These are phyloP conservation scores for Saccharomyces hybrid DNA, from an alignment of 1,139 yeast genomes.

Conservation along the genomic window DNA sequence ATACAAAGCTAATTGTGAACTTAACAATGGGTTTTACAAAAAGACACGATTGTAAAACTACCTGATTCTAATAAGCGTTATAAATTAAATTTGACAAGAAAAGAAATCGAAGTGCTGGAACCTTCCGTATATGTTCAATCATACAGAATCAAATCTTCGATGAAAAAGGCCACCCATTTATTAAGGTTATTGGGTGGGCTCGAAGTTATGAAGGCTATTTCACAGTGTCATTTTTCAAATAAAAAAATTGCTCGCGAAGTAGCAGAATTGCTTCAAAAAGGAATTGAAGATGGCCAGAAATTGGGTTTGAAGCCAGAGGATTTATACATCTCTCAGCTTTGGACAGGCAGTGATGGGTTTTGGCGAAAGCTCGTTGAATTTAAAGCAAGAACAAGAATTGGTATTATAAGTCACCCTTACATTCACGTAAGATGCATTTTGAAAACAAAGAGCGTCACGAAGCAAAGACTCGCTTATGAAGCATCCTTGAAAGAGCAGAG, in stretches of 20 bases:
- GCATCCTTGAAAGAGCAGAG: slow-evolving; percentile 37
- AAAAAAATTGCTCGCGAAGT: slow-evolving; percentile 76
- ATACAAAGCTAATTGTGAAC: slow-evolving; percentile 51
- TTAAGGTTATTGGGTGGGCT: slow-evolving; percentile 64
- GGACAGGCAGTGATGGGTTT: slow-evolving; percentile 87
- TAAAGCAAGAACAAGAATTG: slow-evolving; percentile 88
- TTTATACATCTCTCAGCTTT: slow-evolving; percentile 69
- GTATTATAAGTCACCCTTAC: slow-evolving; percentile 66
- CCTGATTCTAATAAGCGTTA: slow-evolving; percentile 43
- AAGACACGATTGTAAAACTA: slow-evolving; percentile 47
- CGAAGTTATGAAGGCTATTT: slow-evolving; percentile 71
- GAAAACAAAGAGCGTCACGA: slow-evolving; percentile 53
- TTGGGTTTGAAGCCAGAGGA: slow-evolving; percentile 54
- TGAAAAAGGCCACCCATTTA: slow-evolving; percentile 81
- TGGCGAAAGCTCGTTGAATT: slow-evolving; percentile 68
- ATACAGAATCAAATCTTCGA: slow-evolving; percentile 71
- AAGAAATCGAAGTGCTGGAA: slow-evolving; percentile 71
- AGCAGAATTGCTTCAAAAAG: slow-evolving; percentile 65
- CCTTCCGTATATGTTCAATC: slow-evolving; percentile 77
- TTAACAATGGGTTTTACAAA: slow-evolving; percentile 64
- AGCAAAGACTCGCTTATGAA: slow-evolving; percentile 55
- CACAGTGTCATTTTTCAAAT: slow-evolving; percentile 83
- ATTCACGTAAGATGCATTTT: slow-evolving; percentile 76
- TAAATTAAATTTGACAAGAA: slow-evolving; percentile 48
- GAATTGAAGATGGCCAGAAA: slow-evolving; percentile 59